Evolutionary conservation across 345 rosid genomes (phyloP).

Genomic region (Salix brachista): DNA sequence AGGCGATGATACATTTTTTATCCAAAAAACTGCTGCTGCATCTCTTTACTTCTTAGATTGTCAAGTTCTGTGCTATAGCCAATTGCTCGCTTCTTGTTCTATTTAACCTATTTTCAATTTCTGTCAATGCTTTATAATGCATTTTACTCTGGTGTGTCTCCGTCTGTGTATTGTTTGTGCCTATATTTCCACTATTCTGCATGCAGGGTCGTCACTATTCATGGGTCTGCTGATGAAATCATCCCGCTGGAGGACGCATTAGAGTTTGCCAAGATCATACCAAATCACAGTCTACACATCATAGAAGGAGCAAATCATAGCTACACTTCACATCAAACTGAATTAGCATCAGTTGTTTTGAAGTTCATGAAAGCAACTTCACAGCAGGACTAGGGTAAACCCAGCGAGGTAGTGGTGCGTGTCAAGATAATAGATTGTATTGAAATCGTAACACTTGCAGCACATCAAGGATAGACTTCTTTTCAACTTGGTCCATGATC

Average conservation of each 20-base stretch:
- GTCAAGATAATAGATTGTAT: background rate
- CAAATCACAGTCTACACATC: slow-evolving; percentile 25
- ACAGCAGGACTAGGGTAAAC: slow-evolving; percentile 15
- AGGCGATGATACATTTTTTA: background rate
- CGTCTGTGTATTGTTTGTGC: too few species aligned
- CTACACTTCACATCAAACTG: slow-evolving; percentile 21
- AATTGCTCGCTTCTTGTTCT: background rate
- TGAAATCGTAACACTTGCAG: background rate
- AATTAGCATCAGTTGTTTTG: slow-evolving; percentile 13
- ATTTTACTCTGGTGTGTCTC: background rate
- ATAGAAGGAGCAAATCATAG: slow-evolving; percentile 29
- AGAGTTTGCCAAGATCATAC: slow-evolving; percentile 27
- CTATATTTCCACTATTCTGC: background rate
- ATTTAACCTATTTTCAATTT: background rate
- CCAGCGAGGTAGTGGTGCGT: background rate
- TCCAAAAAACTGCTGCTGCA: background rate
- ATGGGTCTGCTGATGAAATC: slow-evolving; percentile 28
- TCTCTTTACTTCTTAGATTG: background rate
- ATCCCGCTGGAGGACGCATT: slow-evolving; percentile 24
- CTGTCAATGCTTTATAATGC: background rate
- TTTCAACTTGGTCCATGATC: background rate
- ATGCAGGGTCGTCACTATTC: slow-evolving; percentile 27
- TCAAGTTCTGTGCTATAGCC: background rate
- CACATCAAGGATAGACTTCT: background rate
- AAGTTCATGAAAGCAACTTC: slow-evolving; percentile 15